Percentiles rank a stretch among this genome's conserved stretches.
phyloP scores from a whole-genome alignment of 495 filamentous ascomycete genomes.

The Podospora conica region DNA sequence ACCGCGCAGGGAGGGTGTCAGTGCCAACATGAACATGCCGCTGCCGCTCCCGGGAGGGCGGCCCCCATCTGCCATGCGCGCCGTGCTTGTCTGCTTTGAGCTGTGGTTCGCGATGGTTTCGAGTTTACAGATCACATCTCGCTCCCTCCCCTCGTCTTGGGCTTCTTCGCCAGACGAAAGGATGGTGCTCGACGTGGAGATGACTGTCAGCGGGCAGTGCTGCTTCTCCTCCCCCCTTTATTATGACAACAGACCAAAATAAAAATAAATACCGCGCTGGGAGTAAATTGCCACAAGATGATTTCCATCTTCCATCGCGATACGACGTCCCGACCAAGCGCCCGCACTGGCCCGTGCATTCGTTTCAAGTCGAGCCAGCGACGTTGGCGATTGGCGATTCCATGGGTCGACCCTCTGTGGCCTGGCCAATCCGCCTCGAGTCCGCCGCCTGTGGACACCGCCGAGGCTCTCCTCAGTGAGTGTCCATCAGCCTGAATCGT shows the following conservation, averaged over 20 bases:
- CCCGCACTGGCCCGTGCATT: conserved; percentile 23
- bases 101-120: conserved; percentile 1
- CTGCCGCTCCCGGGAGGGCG: neutral
- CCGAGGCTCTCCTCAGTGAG: conserved; percentile 7
- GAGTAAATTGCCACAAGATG: conserved; percentile 5
- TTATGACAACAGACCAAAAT: neutral
- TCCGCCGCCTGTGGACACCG: conserved; percentile 10
- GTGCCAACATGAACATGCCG: neutral
- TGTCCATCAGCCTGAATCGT: conserved; percentile 27
- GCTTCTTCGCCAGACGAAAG: too few species aligned
- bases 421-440: conserved; percentile 19
- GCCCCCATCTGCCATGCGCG: neutral
- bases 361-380: conserved; percentile 25
- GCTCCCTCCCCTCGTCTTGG: neutral
- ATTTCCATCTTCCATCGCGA: conserved; percentile 1
- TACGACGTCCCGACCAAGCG: conserved; percentile 24
- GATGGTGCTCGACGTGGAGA: neutral
- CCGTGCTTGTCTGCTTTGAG: neutral
- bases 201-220: neutral
- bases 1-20: neutral
- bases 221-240: neutral
- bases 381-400: conserved; percentile 25
- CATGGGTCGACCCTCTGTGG: conserved; percentile 6
- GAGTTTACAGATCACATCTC: neutral
- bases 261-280: conserved; percentile 6